These are phyloP conservation scores for Lasiodiplodia sp. DNA, from an alignment of 2,329 filamentous ascomycete species.

Conservation along the genomic window DNA sequence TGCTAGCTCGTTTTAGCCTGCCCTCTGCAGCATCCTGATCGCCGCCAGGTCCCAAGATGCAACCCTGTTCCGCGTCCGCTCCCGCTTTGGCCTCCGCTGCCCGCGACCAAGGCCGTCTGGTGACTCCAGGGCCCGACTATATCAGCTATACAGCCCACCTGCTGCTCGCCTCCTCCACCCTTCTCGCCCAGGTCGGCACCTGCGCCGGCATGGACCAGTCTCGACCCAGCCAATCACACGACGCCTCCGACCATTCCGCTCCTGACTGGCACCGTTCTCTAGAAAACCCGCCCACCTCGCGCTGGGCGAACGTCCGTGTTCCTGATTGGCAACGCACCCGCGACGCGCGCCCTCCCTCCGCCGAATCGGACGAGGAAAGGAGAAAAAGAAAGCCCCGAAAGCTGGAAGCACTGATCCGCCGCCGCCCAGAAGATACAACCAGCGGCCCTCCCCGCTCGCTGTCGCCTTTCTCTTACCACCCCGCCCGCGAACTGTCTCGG, in stretches of 20 bases:
- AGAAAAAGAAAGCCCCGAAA: constrained; percentile 5
- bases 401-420: constrained; percentile 16
- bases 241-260: not conserved
- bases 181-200: constrained; percentile 27
- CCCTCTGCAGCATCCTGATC: constrained; percentile 23
- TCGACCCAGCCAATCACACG: constrained; percentile 16
- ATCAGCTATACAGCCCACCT: constrained; percentile 31
- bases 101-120: constrained; percentile 1
- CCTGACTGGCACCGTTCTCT: constrained; percentile 12
- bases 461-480: not conserved
- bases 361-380: not conserved
- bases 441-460: not conserved
- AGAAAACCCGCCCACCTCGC: constrained; percentile 10
- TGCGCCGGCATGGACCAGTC: constrained; percentile 27
- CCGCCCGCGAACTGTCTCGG: not conserved
- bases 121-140: constrained; percentile 23
- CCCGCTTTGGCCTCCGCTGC: constrained; percentile 8
- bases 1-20: constrained; percentile 8
- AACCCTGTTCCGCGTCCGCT: constrained; percentile 28
- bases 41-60: constrained; percentile 27
- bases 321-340: constrained; percentile 8
- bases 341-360: not conserved
- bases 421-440: not conserved
- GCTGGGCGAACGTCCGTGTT: constrained; percentile 18
- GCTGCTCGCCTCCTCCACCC: constrained; percentile 25